Base-by-base conservation (phyloP, 108 stramenopile genomes). In the Pseudonitzschia multiseries region DNA sequence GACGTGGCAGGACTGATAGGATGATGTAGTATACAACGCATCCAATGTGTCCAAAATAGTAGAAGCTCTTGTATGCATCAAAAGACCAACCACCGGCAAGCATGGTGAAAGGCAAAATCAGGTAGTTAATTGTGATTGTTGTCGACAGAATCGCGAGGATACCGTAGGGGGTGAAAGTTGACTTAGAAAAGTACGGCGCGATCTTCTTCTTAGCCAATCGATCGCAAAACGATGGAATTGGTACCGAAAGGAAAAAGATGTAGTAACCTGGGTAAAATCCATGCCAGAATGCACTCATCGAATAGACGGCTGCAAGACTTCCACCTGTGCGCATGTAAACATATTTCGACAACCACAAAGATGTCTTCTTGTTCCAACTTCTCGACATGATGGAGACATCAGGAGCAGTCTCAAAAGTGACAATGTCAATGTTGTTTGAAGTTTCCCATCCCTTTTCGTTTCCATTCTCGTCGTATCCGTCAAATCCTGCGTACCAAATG, bases 251-350 rank as follows among this genome's bases (percentile, higher is more conserved):
- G 85, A 97, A 96, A 74, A 96, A 97, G 29, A 96, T 65, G 85
- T 96, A 96, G 85, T 98, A 98, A 5, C 97, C 97, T 8, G 97
- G 97, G 83, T 98, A 98, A 75, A 98, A 97, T 18, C 97, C 97
- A 74, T 98, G 97, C 97, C 97, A 98, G 79, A 98, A 94, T 18
- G 97, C 96, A 61, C 87, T 88, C 79, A 95, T 84, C 51, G 86
- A 84, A 73, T 98, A 98, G 13, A 95, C 96, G 48, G 94, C 94
- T 60, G 86, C 61, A 12, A 93, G 80, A 54, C 79, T 85, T 26
- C 92, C 90, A 26, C 83, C 84, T 9, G 95, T 96, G 42, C 97
- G 93, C 63, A 95, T 95, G 91, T 98, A 98, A 4, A 97, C 95
- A 81, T 98, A 98, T 44, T 90, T 88, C 41, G 91, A 88, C 74